Conservation (phyloP, 306 rosid species). For the Luffa aegyptiaca region DNA sequence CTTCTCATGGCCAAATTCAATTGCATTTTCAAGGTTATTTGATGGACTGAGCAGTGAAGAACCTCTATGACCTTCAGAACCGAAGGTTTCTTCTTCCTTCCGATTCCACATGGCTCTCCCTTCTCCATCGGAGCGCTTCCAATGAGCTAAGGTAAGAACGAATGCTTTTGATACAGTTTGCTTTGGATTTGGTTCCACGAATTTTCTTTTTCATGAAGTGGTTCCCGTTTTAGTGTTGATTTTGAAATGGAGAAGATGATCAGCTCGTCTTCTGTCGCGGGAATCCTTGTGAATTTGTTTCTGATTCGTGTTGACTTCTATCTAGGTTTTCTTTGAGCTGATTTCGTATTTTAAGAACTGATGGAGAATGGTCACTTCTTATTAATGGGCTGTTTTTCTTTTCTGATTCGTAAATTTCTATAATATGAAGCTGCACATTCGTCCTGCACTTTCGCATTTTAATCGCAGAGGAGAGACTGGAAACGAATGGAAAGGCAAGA, state of each 20-base stretch:
- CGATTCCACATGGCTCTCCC: conserved; percentile 2
- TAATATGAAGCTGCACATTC: neutral
- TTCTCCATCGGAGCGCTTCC: conserved; percentile 1
- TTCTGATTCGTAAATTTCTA: neutral
- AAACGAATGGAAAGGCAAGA: neutral
- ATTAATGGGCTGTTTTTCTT: neutral
- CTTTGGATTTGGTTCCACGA: neutral
- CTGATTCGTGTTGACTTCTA: neutral
- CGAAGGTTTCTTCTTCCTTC: neutral
- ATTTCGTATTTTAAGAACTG: neutral
- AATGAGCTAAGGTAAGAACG: neutral
- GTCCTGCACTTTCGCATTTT: neutral
- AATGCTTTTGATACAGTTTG: neutral
- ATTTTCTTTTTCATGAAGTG: neutral
- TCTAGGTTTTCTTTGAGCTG: neutral
- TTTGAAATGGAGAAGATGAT: neutral
- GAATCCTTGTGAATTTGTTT: neutral
- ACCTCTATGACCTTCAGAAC: neutral
- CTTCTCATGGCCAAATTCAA: neutral
- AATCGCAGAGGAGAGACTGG: neutral
- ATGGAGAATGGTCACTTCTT: neutral
- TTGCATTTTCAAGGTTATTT: neutral
- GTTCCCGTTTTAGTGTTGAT: neutral
- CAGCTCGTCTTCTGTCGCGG: neutral
- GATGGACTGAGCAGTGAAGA: neutral